Percentiles rank a stretch among this genome's conserved stretches.
Evolutionary conservation across 2,329 filamentous ascomycete genomes (phyloP).

Genomic region (Colletotrichum eremochloae): DNA sequence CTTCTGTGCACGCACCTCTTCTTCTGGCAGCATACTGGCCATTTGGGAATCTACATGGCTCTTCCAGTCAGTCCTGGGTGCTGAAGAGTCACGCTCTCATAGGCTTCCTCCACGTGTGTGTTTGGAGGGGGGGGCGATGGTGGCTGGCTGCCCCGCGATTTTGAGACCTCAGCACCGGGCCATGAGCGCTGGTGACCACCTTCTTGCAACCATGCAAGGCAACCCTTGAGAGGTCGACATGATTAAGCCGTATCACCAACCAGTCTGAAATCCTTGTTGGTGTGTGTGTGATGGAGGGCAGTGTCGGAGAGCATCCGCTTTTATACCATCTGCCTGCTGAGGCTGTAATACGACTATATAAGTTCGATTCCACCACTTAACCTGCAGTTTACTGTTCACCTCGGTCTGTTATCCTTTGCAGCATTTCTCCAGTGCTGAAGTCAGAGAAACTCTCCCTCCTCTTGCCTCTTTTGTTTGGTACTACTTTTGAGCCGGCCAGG

Average conservation of each 20-base stretch:
- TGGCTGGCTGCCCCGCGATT: constrained; percentile 40
- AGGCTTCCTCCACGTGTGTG: constrained; percentile 42
- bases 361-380: constrained; percentile 20
- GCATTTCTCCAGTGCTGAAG: constrained; percentile 10
- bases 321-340: constrained; percentile 21
- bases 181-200: constrained; percentile 46
- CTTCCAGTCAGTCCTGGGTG: constrained; percentile 17
- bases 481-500: constrained; percentile 42
- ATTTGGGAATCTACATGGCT: constrained; percentile 14
- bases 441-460: background rate
- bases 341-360: constrained; percentile 34
- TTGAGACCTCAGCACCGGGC: constrained; percentile 42
- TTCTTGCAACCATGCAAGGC: constrained; percentile 46
- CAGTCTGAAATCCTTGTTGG: constrained; percentile 22
- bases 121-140: constrained; percentile 33
- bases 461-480: constrained; percentile 32
- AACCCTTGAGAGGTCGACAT: constrained; percentile 41
- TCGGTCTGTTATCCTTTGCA: constrained; percentile 6
- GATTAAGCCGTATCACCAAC: constrained; percentile 37
- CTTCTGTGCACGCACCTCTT: constrained; percentile 20
- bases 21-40: constrained; percentile 8
- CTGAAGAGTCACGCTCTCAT: constrained; percentile 33
- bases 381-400: background rate
- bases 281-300: constrained; percentile 25
- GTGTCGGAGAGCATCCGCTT: constrained; percentile 21